Base-by-base conservation (phyloP, 2,329 filamentous ascomycete genomes). In the Colletotrichum phormii region DNA sequence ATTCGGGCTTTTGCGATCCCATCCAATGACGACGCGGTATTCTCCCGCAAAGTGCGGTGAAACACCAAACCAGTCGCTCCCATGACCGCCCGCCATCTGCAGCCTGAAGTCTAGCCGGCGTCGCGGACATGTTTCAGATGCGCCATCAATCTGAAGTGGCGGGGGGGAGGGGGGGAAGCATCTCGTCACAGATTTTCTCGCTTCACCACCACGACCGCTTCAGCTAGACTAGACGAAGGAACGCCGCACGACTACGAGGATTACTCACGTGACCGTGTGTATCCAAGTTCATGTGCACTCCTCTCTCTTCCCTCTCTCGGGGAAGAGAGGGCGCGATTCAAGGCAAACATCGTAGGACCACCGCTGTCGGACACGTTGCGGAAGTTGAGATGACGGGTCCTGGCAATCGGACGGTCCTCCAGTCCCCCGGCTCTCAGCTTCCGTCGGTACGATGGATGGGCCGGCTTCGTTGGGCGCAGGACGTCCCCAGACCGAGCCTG, bases 61-160 rank as follows among this genome's bases (percentile, higher is more conserved):
- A 72, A 72, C 69, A 51, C 59, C n/a, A 64, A 59, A 60, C 53
- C 26, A 35, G 15, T 60, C 60, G 54, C 60, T 37, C 66, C 54
- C 54, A 37, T 64, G 66, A 57, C 60, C 33, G 35, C 65, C 60
- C 13, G 54, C 26, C 33, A 22, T 42, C 29, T 60, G 54, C 54
- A 72, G 60, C 65, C 59, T 70, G 70, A 69, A 69, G 53, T 64
- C 26, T 49, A 72, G 51, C 67, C 67, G 61, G 61, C 51, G 71
- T 73, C 71, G 67, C 71, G 71, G 71, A 66, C 67, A 55, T 67
- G 71, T 73, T 73, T 73, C 71, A 73, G 51, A 70, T 33, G 33
- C 46, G 37, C 59, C 58, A 46, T 72, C 70, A 58, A 67, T 64
- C 22, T 59, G 37, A 51, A 33, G n/a, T n/a, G n/a, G n/a, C n/a